Evolutionary conservation across 176 grass and related monocot species (phyloP).

Genomic region (Coix lacrymajobi): DNA sequence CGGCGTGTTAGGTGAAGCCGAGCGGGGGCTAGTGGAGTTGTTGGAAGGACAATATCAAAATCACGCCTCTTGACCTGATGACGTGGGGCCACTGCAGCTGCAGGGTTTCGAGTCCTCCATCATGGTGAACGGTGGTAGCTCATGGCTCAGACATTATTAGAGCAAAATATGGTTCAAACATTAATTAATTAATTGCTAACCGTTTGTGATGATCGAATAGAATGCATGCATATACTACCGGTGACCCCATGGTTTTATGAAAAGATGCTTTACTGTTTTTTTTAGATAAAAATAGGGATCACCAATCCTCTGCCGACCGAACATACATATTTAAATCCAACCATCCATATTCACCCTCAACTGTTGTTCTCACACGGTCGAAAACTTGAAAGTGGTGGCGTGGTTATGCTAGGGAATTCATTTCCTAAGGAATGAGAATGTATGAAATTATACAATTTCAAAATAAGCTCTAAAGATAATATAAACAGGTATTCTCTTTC

Average conservation of each 20-base stretch:
- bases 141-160: not conserved
- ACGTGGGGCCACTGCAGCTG: not conserved
- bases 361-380: too few relatives aligned
- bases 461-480: not conserved
- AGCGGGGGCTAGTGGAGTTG: slow-evolving; percentile 7
- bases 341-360: too few relatives aligned
- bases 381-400: too few relatives aligned
- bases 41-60: not conserved
- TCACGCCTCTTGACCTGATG: not conserved
- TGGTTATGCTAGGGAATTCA: too few relatives aligned
- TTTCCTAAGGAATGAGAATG: not conserved
- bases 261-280: too few relatives aligned
- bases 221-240: not conserved
- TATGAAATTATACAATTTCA: not conserved
- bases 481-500: not conserved
- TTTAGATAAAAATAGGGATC: too few relatives aligned
- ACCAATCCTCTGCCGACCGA: too few relatives aligned
- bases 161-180: not conserved
- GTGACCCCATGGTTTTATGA: not conserved
- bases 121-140: not conserved
- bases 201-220: not conserved
- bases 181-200: not conserved
- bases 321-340: too few relatives aligned
- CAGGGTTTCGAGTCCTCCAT: not conserved
- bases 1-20: not conserved